phyloP scores from a whole-genome alignment of 177 flowering plant genomes.

The Tripterygium wilfordii region DNA sequence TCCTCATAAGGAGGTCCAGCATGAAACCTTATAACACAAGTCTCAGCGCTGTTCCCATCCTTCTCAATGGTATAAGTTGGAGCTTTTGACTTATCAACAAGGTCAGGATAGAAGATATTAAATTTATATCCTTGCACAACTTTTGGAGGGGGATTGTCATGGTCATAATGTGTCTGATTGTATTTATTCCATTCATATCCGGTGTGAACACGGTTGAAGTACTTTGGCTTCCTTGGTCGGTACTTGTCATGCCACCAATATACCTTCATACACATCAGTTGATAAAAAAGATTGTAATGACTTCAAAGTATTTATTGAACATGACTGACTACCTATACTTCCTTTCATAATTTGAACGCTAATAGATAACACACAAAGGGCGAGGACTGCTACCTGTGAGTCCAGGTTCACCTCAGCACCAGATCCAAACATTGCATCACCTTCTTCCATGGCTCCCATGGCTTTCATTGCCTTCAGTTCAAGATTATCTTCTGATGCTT shows the following conservation, averaged over 20 bases:
- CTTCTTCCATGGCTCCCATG: constrained; percentile 97
- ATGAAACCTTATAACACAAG: constrained; percentile 89
- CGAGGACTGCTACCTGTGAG: no score
- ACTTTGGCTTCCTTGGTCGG: constrained; percentile 96
- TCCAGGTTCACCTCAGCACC: constrained; percentile 92
- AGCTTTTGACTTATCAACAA: constrained; percentile 88
- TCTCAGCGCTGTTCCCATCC: constrained; percentile 84
- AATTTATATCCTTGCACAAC: constrained; percentile 97
- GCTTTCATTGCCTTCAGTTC: constrained; percentile 77
- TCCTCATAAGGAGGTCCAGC: constrained; percentile 99
- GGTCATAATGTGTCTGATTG: constrained; percentile 98
- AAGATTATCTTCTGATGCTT: constrained; percentile 70
- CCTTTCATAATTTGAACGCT: no score
- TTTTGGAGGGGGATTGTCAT: constrained; percentile 99
- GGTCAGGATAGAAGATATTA: constrained; percentile 96
- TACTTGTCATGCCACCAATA: constrained; percentile 99
- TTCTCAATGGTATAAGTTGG: constrained; percentile 83
- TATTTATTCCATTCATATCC: constrained; percentile 99
- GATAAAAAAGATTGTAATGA: no score
- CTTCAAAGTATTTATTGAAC: no score
- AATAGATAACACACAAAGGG: no score
- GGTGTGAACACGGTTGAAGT: constrained; percentile 98
- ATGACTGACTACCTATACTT: no score
- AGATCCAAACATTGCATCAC: constrained; percentile 89
- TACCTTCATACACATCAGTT: constrained; percentile 45